Conservation (phyloP, 129 eudicot species). For the Pseudognaphalium luteoalbum region DNA sequence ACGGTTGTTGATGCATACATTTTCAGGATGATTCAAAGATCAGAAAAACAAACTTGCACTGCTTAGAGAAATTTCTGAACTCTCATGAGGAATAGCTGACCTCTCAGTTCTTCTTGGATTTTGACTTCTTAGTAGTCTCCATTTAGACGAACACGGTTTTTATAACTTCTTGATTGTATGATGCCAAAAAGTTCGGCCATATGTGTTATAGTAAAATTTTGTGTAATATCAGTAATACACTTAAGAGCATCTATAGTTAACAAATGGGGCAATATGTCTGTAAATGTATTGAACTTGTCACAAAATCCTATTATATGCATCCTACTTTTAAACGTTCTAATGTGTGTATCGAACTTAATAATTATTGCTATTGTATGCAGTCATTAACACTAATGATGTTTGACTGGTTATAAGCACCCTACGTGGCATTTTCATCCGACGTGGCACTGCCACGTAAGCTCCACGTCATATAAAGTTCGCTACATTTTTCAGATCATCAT, state of each 20-base stretch:
- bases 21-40: constrained; percentile 84
- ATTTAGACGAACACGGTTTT: background rate
- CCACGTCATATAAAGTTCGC: too few relatives aligned
- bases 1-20: background rate
- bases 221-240: background rate
- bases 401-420: too few relatives aligned
- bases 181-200: background rate
- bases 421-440: too few relatives aligned
- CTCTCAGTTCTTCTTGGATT: constrained; percentile 94
- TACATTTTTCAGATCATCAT: too few relatives aligned
- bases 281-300: too few relatives aligned
- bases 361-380: too few relatives aligned
- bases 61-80: constrained; percentile 68
- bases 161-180: background rate
- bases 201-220: background rate
- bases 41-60: constrained; percentile 87
- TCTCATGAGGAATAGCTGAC: constrained; percentile 89
- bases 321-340: too few relatives aligned
- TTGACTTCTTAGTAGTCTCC: constrained; percentile 31
- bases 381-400: too few relatives aligned
- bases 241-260: background rate
- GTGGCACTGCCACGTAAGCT: too few relatives aligned
- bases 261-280: too few relatives aligned
- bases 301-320: too few relatives aligned
- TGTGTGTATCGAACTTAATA: too few relatives aligned